Percentiles rank a stretch among this genome's conserved stretches.
Evolutionary conservation across 306 rosid species (phyloP).

Genomic region (Cicer bijugum): DNA sequence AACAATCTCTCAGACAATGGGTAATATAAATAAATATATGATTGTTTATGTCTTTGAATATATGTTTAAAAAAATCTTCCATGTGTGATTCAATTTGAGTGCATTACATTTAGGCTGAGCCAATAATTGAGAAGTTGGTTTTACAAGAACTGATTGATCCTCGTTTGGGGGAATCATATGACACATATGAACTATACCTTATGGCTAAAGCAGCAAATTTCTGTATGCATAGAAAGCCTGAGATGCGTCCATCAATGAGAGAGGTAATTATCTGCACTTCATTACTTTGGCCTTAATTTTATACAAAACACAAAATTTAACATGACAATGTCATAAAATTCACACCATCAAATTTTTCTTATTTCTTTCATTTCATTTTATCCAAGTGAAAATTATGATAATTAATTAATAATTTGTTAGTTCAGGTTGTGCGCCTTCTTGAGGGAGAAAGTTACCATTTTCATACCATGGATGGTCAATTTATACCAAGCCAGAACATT

Average conservation of each 20-base stretch:
- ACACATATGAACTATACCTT: constrained; percentile 61
- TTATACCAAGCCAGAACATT: constrained; percentile 47
- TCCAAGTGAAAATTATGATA: constrained; percentile 8
- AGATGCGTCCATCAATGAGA: constrained; percentile 75
- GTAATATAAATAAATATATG: constrained; percentile 46
- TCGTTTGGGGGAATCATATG: constrained; percentile 69
- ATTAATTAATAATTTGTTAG: constrained; percentile 18
- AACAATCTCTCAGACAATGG: constrained; percentile 73
- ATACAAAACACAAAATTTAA: too few species aligned
- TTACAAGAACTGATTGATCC: constrained; percentile 73
- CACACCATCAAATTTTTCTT: too few species aligned
- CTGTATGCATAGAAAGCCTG: constrained; percentile 66
- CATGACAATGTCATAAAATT: too few species aligned
- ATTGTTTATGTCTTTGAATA: too few species aligned
- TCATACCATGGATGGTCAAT: constrained; percentile 56
- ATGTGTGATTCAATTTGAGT: neutral
- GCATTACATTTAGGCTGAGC: constrained; percentile 59
- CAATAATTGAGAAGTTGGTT: constrained; percentile 63
- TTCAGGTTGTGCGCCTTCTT: constrained; percentile 80
- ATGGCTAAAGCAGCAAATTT: constrained; percentile 76
- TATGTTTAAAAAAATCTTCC: too few species aligned
- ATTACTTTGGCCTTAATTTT: neutral
- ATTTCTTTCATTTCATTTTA: constrained; percentile 5
- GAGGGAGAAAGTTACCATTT: constrained; percentile 70
- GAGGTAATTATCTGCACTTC: constrained; percentile 52